phyloP scores from a whole-genome alignment of 148 eudicot genomes.

The Camellia lanceoleosa region DNA sequence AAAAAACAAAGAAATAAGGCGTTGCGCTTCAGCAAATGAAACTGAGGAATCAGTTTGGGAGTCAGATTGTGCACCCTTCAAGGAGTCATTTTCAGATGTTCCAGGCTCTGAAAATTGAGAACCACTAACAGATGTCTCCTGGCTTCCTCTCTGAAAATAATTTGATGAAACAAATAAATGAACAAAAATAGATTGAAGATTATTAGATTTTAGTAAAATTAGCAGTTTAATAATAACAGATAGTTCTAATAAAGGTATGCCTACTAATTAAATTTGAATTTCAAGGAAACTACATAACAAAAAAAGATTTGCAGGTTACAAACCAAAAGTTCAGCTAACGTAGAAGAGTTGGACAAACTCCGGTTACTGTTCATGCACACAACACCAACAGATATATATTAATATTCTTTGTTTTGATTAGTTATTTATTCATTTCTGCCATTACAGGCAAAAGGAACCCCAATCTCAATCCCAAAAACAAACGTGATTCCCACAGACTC shows the following conservation, averaged over 20 bases:
- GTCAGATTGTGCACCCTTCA: constrained; percentile 39
- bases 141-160: constrained; percentile 49
- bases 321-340: not conserved
- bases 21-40: constrained; percentile 72
- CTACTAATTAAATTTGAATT: not conserved
- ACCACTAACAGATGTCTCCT: constrained; percentile 73
- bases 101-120: constrained; percentile 62
- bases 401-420: not conserved
- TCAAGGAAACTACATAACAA: not conserved
- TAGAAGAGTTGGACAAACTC: not conserved
- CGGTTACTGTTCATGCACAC: not conserved
- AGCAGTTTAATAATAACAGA: not conserved
- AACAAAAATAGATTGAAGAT: not conserved
- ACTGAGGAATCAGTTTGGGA: constrained; percentile 41
- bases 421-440: not conserved
- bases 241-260: not conserved
- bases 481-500: constrained; percentile 3
- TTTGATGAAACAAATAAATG: constrained; percentile 5
- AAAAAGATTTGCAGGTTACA: not conserved
- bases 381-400: not conserved
- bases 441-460: constrained; percentile 1
- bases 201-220: not conserved
- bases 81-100: constrained; percentile 40
- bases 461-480: not conserved
- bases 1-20: constrained; percentile 80